A percentile compares a stretch with the other conserved stretches of the same genome.
Conservation (phyloP, 2,329 filamentous ascomycete species). For the Xenoacremonium recifei region DNA sequence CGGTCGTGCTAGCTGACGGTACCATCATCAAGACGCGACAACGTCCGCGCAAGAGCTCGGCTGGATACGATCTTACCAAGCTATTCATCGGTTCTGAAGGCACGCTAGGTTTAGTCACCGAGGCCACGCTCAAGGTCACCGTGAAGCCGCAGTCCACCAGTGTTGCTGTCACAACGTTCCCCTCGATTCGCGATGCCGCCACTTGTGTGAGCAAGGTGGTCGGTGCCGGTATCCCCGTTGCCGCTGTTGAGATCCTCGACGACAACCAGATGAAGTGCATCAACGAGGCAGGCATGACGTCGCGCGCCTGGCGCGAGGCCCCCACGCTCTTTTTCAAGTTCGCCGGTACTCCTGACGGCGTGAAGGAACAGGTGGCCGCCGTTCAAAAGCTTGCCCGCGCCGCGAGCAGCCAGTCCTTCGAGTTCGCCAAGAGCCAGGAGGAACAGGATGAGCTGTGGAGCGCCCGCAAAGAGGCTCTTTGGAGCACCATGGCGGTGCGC, state of each 20-base stretch:
- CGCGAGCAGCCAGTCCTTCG: slow-evolving; percentile 66
- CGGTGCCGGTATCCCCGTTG: slow-evolving; percentile 75
- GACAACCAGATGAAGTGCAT: slow-evolving; percentile 81
- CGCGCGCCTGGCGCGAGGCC: slow-evolving; percentile 65
- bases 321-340: slow-evolving; percentile 88
- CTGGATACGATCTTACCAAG: slow-evolving; percentile 87
- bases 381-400: slow-evolving; percentile 63
- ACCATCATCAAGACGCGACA: slow-evolving; percentile 88
- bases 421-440: slow-evolving; percentile 68
- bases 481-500: slow-evolving; percentile 71
- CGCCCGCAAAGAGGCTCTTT: slow-evolving; percentile 79
- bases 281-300: slow-evolving; percentile 65
- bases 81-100: slow-evolving; percentile 91
- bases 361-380: slow-evolving; percentile 75
- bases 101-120: slow-evolving; percentile 86
- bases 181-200: slow-evolving; percentile 65
- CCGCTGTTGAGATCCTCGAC: slow-evolving; percentile 90
- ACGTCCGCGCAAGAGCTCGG: slow-evolving; percentile 83
- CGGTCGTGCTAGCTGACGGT: slow-evolving; percentile 86
- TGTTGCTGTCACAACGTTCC: slow-evolving; percentile 70
- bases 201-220: slow-evolving; percentile 81
- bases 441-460: slow-evolving; percentile 81
- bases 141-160: slow-evolving; percentile 76
- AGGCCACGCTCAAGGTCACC: slow-evolving; percentile 84
- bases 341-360: slow-evolving; percentile 63